These are phyloP conservation scores for Globisporangium carolinianum DNA, from an alignment of 352 stramenopile genomes.

Conservation along the genomic window DNA sequence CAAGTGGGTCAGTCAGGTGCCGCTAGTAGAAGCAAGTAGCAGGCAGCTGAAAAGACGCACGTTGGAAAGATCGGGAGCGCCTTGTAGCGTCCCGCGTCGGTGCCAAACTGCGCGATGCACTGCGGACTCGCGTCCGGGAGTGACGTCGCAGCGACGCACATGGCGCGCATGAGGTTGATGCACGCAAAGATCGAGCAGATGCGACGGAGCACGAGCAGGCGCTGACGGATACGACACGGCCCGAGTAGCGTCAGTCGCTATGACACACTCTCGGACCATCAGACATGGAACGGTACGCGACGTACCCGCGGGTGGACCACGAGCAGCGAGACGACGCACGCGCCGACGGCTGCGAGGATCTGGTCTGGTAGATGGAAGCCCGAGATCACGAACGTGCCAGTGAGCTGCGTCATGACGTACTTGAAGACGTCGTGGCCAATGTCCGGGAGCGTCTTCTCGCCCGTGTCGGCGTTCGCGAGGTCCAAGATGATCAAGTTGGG, in stretches of 20 bases:
- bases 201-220: constrained; percentile 72
- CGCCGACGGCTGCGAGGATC: constrained; percentile 68
- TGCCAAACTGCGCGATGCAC: constrained; percentile 84
- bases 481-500: constrained; percentile 78
- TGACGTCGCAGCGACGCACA: constrained; percentile 78
- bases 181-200: constrained; percentile 82
- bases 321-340: constrained; percentile 59
- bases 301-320: constrained; percentile 72
- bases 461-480: constrained; percentile 47
- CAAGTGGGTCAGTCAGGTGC: neutral
- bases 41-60: constrained; percentile 24
- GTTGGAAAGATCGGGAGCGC: constrained; percentile 82
- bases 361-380: constrained; percentile 83
- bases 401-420: constrained; percentile 80
- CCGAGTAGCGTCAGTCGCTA: too few species aligned
- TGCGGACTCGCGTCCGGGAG: constrained; percentile 79
- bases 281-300: neutral
- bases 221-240: constrained; percentile 18
- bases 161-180: constrained; percentile 83
- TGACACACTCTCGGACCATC: neutral
- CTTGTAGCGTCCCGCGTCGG: constrained; percentile 63
- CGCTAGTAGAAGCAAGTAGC: constrained; percentile 1
- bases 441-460: constrained; percentile 72
- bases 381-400: constrained; percentile 76
- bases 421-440: constrained; percentile 84